phyloP scores from a whole-genome alignment of 2,329 filamentous ascomycete species.

The Scedosporium aurantiacum region DNA sequence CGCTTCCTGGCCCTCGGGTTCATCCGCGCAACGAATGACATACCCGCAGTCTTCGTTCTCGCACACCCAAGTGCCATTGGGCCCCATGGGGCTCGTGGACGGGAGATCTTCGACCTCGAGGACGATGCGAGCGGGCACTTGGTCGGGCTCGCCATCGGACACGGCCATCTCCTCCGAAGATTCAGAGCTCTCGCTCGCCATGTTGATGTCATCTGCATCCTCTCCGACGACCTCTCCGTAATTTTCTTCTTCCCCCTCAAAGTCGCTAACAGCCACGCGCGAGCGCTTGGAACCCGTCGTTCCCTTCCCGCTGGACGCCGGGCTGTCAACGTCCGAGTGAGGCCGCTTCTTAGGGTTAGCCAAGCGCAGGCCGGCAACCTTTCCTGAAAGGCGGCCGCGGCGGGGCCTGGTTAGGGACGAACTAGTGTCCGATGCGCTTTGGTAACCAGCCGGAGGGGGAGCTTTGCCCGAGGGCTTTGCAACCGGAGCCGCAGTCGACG shows the following conservation, averaged over 20 bases:
- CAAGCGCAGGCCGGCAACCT: constrained; percentile 2
- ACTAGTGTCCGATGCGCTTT: neutral
- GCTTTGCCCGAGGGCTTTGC: neutral
- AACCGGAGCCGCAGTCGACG: neutral
- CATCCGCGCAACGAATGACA: constrained; percentile 51
- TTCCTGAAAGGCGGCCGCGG: neutral
- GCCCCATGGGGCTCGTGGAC: constrained; percentile 37
- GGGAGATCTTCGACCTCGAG: constrained; percentile 23
- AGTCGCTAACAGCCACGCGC: constrained; percentile 12
- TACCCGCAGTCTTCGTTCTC: constrained; percentile 53
- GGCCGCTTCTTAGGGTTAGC: constrained; percentile 4
- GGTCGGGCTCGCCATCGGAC: constrained; percentile 22
- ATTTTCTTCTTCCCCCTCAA: constrained; percentile 18
- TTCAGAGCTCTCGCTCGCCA: constrained; percentile 5
- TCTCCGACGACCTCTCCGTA: constrained; percentile 9
- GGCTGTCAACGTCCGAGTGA: neutral
- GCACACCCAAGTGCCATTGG: constrained; percentile 56
- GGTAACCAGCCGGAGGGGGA: neutral
- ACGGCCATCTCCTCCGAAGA: constrained; percentile 32
- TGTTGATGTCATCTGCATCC: neutral
- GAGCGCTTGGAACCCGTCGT: constrained; percentile 23
- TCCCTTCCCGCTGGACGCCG: constrained; percentile 19
- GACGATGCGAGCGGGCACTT: constrained; percentile 9
- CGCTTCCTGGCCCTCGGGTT: constrained; percentile 39
- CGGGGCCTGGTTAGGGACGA: neutral